Evolutionary conservation across 2,329 filamentous ascomycete genomes (phyloP), one percentile per base, ranked within the genome.

Genomic region (Camillea tinctor): DNA sequence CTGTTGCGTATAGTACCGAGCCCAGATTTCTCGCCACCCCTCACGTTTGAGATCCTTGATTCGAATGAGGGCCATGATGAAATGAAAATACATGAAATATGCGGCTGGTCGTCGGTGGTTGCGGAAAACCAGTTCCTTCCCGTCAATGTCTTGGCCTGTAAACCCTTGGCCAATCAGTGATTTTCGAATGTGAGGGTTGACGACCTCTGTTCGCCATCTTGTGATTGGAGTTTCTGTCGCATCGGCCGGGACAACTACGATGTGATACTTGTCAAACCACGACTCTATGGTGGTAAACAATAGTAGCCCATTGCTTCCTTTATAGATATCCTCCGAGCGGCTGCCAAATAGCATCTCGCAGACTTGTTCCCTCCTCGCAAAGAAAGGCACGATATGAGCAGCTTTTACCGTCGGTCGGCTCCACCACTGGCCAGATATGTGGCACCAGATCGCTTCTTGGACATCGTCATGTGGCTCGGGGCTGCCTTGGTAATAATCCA

Each of bases 221-320:
- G 36, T 58, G n/a, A 58, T 61, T 0, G 61, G 65, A 1, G 3
- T 52, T 48, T 64, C 63, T 6, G 20, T 54, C 1, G 36, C 8
- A 22, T 66, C 50, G 20, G 59, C 56, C 1, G 65, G 63, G 17
- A 67, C 59, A 44, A 66, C 53, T 3, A 66, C 67, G 65, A 67
- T 62, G 68, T 58, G 63, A 72, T 55, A 74, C 61, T 1, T 75
- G 73, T 68, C 73, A 69, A 54, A 71, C 71, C 49, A 66, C 1
- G 21, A 4, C 63, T 62, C 48, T 52, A 64, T 57, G 2, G 13
- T 15, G 13, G 15, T 9, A 3, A 1, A 51, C 21, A 64, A 13
- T 2, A 65, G 57, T 22, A 67, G 54, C 4, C 60, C n/a, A 40
- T 67, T 67, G 17, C 58, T 54, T 8, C 57, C 50, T 36, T 20